A percentile compares a stretch with the other conserved stretches of the same genome.
phyloP scores from a whole-genome alignment of 2,329 filamentous ascomycete species.

The Fusarium acutatum region DNA sequence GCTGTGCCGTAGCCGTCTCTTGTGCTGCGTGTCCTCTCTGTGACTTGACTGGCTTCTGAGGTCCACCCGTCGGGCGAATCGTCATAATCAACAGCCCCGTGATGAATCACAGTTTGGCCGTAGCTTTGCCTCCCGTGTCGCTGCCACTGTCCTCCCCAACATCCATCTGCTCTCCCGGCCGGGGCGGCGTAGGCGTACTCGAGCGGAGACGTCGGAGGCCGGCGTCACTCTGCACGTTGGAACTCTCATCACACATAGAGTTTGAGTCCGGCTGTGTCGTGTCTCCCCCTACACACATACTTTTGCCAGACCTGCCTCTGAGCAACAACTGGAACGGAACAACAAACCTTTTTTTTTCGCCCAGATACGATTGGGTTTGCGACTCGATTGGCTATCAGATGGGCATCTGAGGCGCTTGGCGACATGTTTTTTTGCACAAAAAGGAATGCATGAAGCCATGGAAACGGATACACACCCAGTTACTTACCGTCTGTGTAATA shows the following conservation, averaged over 20 bases:
- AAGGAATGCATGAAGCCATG: slow-evolving; percentile 50
- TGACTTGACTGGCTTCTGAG: slow-evolving; percentile 24
- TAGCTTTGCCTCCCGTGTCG: slow-evolving; percentile 36
- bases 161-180: slow-evolving; percentile 12
- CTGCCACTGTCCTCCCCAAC: neutral
- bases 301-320: slow-evolving; percentile 27
- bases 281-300: neutral
- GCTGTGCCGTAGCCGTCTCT: slow-evolving; percentile 30
- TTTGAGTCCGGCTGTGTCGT: slow-evolving; percentile 28
- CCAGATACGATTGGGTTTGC: slow-evolving; percentile 22
- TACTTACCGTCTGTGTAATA: neutral
- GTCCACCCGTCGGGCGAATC: slow-evolving; percentile 38
- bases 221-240: slow-evolving; percentile 12
- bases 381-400: slow-evolving; percentile 34
- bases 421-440: slow-evolving; percentile 44
- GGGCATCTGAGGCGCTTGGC: slow-evolving; percentile 36
- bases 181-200: slow-evolving; percentile 9
- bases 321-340: slow-evolving; percentile 39
- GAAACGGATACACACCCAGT: slow-evolving; percentile 27
- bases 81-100: slow-evolving; percentile 39
- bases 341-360: slow-evolving; percentile 36
- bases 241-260: slow-evolving; percentile 27
- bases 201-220: slow-evolving; percentile 24
- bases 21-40: slow-evolving; percentile 35
- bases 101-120: slow-evolving; percentile 35